Base-by-base conservation (phyloP, 768 basidiomycete genomes). In the Coprinopsis sp. region DNA sequence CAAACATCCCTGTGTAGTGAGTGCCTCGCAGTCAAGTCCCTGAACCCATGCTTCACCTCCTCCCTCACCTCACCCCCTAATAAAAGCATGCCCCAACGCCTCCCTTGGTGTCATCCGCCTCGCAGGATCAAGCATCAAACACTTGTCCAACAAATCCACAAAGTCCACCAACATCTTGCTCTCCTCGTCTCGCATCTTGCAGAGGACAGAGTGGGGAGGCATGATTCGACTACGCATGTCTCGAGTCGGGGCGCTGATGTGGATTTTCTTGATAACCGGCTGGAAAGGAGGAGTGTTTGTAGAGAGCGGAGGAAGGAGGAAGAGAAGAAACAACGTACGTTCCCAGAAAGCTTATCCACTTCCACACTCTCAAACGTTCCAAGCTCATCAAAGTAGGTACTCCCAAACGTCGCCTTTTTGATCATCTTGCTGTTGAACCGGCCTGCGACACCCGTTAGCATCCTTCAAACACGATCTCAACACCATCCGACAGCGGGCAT, bases 401-500 rank as follows among this genome's bases (percentile, higher is more conserved):
- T 85, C 1, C 89, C 91, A 66, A 98, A 97, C 60, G 87, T 85
- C 1, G 89, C 89, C 61, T 87, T 91, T 70, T 95, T 96, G 64
- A 98, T 87, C 82, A 91, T 82, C 67, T 91, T 92, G 53, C 80
- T 75, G 59, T 91, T 94, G 69, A 98, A 89, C 39, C 92, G 78
- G 28, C 96, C 94, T 42, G 23, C 8, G 16, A 25, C n/a, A n/a
- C n/a, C n/a, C n/a, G n/a, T n/a, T n/a, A n/a, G n/a, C n/a, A n/a
- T n/a, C n/a, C n/a, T n/a, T n/a, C n/a, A n/a, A n/a, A n/a, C n/a
- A n/a, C n/a, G n/a, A 39, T 24, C 5, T 25, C 38, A 24, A 6
- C 16, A 39, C 12, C 38, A 16, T 39, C 16, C 16, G 10, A 31
- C 10, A n/a, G 8, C 30, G n/a, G 30, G 30, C n/a, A n/a, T 31